phyloP scores from a whole-genome alignment of 1,284 basidiomycete genomes.

The Moesziomyces parantarcticus region DNA sequence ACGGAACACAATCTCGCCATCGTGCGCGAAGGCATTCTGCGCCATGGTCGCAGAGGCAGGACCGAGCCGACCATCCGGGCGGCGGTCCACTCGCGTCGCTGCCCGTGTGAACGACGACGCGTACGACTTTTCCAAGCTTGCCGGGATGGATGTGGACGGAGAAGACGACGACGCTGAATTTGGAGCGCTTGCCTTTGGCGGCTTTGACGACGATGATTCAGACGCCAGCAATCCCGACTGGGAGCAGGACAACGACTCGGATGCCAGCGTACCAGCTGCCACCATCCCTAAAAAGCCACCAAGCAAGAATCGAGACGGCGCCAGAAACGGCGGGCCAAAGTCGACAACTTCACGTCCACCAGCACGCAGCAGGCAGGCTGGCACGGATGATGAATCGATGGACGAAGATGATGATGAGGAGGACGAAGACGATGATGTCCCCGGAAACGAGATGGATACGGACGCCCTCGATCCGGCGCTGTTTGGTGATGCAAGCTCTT shows the following conservation, averaged over 20 bases:
- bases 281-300: constrained; percentile 15
- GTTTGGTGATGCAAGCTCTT: neutral
- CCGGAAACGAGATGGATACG: constrained; percentile 4
- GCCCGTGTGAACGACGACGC: constrained; percentile 4
- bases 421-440: neutral
- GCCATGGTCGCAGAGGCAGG: constrained; percentile 28
- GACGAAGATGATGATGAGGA: constrained; percentile 7
- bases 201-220: constrained; percentile 12
- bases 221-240: constrained; percentile 29
- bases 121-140: constrained; percentile 28
- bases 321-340: neutral
- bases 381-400: neutral
- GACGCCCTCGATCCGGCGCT: constrained; percentile 21
- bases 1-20: neutral
- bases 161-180: constrained; percentile 33
- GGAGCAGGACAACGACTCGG: constrained; percentile 45
- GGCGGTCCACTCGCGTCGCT: constrained; percentile 18
- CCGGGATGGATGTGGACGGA: constrained; percentile 23
- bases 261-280: constrained; percentile 17
- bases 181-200: constrained; percentile 23
- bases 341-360: neutral
- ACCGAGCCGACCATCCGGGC: constrained; percentile 11
- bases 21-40: too few species aligned
- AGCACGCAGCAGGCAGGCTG: neutral
- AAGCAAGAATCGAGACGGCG: constrained; percentile 1